Evolutionary conservation across 495 filamentous ascomycete species (phyloP).

Genomic region (Viridothelium virens): DNA sequence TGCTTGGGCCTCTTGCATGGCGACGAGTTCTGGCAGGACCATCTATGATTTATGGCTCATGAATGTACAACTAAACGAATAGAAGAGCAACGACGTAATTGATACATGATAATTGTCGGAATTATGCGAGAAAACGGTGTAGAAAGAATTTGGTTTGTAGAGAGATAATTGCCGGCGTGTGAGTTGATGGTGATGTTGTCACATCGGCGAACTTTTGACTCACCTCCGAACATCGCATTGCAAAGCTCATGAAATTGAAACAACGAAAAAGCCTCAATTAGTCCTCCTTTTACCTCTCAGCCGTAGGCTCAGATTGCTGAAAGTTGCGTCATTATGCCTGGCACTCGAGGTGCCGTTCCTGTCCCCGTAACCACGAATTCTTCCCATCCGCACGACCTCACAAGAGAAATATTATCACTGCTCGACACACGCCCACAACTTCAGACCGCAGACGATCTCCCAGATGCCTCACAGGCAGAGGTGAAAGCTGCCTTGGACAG

Average conservation of each 20-base stretch:
- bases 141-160: no score
- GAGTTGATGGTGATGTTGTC: background rate
- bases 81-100: background rate
- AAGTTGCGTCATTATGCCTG: conserved; percentile 28
- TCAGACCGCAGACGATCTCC: conserved; percentile 68
- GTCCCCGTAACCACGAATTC: conserved; percentile 28
- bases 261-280: background rate
- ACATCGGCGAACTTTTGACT: conserved; percentile 5
- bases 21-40: conserved; percentile 8
- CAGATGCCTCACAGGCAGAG: conserved; percentile 56
- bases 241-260: background rate
- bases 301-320: background rate
- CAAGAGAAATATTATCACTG: conserved; percentile 32
- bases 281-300: background rate
- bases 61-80: background rate
- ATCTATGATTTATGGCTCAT: conserved; percentile 7
- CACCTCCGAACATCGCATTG: background rate
- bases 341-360: conserved; percentile 35
- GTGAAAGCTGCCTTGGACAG: conserved; percentile 85
- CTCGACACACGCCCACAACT: conserved; percentile 49
- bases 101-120: background rate
- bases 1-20: conserved; percentile 9
- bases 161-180: no score
- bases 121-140: background rate
- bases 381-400: conserved; percentile 26